Conservation (phyloP, 371 early-diverging fungal genomes). For the Syncephalastrum racemosum region DNA sequence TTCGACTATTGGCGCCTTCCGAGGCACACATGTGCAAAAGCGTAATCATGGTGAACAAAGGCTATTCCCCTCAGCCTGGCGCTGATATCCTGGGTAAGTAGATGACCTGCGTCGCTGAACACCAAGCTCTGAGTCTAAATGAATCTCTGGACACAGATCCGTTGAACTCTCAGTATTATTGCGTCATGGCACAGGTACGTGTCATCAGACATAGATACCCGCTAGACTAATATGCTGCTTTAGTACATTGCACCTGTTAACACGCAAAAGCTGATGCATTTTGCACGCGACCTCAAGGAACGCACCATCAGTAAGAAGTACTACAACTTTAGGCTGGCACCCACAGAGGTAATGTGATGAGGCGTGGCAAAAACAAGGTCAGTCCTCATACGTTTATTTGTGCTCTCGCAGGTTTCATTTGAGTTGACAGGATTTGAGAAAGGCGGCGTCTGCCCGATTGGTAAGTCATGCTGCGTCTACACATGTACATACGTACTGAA, state of each 20-base stretch:
- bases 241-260: constrained; percentile 75
- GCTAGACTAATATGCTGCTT: no score
- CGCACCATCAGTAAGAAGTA: constrained; percentile 53
- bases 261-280: constrained; percentile 64
- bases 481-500: constrained; percentile 12
- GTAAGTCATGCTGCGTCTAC: constrained; percentile 10
- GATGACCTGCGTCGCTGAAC: not conserved
- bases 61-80: constrained; percentile 4
- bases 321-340: constrained; percentile 61
- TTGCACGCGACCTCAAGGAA: constrained; percentile 54
- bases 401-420: constrained; percentile 32
- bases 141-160: constrained; percentile 15
- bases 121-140: not conserved
- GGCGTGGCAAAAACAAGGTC: not conserved
- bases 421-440: constrained; percentile 68
- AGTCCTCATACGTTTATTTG: not conserved
- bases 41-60: constrained; percentile 74
- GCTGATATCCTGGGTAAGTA: not conserved
- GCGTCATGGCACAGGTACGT: constrained; percentile 60
- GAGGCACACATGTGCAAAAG: constrained; percentile 79
- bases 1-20: constrained; percentile 67
- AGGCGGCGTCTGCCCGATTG: constrained; percentile 74
- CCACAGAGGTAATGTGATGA: constrained; percentile 30
- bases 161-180: constrained; percentile 43
- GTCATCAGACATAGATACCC: not conserved